Conservation (phyloP, 148 eudicot genomes). For the Chenopodium suecicum region DNA sequence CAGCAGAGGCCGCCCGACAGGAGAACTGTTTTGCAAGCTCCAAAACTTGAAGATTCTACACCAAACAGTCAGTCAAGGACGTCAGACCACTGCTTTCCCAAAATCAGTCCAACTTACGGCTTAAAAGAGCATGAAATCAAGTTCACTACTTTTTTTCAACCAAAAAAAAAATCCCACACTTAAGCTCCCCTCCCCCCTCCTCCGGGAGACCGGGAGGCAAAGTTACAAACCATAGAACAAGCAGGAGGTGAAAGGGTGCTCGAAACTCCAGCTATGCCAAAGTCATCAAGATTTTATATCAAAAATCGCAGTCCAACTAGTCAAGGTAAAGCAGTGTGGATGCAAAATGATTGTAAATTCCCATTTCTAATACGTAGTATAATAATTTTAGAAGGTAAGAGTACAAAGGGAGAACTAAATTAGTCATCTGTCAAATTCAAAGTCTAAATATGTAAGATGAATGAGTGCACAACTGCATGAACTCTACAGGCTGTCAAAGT, state of each 20-base stretch:
- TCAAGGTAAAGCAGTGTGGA: background rate
- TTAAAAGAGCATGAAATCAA: constrained; percentile 21
- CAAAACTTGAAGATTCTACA: constrained; percentile 6
- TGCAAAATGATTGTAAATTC: constrained; percentile 2
- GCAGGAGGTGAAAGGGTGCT: background rate
- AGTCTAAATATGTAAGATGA: background rate
- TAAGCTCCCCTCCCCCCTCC: too few relatives aligned
- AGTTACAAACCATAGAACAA: background rate
- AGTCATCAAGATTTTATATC: background rate
- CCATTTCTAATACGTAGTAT: background rate
- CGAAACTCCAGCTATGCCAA: background rate
- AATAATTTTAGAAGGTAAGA: too few relatives aligned
- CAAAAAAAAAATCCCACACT: too few relatives aligned
- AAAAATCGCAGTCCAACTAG: too few relatives aligned
- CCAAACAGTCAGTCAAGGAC: constrained; percentile 27
- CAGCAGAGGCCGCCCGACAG: constrained; percentile 5
- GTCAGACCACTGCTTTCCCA: background rate
- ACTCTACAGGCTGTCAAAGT: constrained; percentile 8
- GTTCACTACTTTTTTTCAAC: background rate
- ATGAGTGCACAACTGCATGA: background rate
- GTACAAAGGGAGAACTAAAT: background rate
- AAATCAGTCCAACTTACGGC: background rate
- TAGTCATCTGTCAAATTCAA: background rate
- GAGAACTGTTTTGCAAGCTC: background rate
- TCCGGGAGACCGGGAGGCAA: too few relatives aligned